A percentile compares a stretch with the other conserved stretches of the same genome.
Conservation (phyloP, 2,329 filamentous ascomycete genomes). For the Trichoderma endophyticum region DNA sequence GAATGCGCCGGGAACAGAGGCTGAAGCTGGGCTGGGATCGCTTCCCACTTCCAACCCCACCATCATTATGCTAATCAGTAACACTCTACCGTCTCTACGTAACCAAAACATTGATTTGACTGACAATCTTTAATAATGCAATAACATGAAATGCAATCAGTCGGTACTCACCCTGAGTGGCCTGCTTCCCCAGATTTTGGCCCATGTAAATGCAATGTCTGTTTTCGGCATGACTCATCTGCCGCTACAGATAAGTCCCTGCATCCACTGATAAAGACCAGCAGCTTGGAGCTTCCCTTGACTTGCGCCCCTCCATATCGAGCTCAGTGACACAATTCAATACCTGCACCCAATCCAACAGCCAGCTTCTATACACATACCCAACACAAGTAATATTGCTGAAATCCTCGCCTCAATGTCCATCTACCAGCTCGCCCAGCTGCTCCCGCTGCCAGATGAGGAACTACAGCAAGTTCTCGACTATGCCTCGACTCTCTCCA, state of each 20-base stretch:
- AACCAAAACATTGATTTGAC: background rate
- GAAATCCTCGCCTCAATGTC: constrained; percentile 43
- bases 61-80: background rate
- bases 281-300: background rate
- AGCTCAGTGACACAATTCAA: background rate
- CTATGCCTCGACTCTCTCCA: constrained; percentile 75
- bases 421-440: constrained; percentile 65
- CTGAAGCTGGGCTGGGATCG: background rate
- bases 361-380: background rate
- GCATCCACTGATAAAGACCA: background rate
- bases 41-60: background rate
- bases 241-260: background rate
- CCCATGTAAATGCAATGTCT: background rate
- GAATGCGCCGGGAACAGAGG: background rate
- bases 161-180: background rate
- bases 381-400: background rate
- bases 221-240: constrained; percentile 19
- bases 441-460: constrained; percentile 81
- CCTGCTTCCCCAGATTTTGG: background rate
- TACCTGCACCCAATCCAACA: background rate
- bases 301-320: background rate
- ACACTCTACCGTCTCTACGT: background rate
- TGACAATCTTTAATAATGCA: background rate
- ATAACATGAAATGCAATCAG: background rate
- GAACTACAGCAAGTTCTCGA: constrained; percentile 81